phyloP scores from a whole-genome alignment of 1,284 basidiomycete genomes.

The Ganoderma meredithae region DNA sequence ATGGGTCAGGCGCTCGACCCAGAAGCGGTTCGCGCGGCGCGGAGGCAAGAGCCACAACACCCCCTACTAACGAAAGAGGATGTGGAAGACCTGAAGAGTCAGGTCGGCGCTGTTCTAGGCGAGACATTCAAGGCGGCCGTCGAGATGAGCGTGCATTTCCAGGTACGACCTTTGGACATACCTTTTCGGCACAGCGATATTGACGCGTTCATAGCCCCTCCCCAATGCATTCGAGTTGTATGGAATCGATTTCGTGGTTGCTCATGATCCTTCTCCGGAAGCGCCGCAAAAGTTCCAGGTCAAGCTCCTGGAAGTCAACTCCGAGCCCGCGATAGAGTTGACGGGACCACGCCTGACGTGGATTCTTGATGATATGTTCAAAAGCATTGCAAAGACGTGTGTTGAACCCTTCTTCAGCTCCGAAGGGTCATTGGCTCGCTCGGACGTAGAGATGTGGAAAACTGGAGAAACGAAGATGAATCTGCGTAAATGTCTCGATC shows the following conservation, averaged over 20 bases:
- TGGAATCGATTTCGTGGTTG: constrained; percentile 90
- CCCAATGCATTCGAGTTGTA: constrained; percentile 97
- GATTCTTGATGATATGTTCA: constrained; percentile 85
- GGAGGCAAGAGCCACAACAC: constrained; percentile 30
- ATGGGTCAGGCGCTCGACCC: constrained; percentile 33
- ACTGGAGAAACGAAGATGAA: constrained; percentile 33
- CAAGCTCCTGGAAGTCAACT: constrained; percentile 90
- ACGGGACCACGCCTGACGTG: constrained; percentile 86
- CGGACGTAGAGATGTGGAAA: constrained; percentile 28
- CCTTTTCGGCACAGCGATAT: not conserved
- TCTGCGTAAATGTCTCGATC: constrained; percentile 41
- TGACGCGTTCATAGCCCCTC: constrained; percentile 61
- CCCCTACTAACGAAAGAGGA: constrained; percentile 53
- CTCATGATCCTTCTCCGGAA: constrained; percentile 46
- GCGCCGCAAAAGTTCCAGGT: constrained; percentile 58
- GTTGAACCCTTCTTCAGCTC: constrained; percentile 69
- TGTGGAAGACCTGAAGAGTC: constrained; percentile 62
- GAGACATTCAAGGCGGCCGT: constrained; percentile 90
- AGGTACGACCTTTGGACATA: constrained; percentile 55
- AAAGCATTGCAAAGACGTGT: constrained; percentile 71
- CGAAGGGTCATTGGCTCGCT: constrained; percentile 14
- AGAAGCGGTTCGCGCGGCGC: constrained; percentile 30
- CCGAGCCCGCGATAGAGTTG: constrained; percentile 96
- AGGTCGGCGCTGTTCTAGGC: constrained; percentile 73
- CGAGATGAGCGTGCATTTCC: constrained; percentile 87